A percentile compares a stretch with the other conserved stretches of the same genome.
phyloP scores from a whole-genome alignment of 768 basidiomycete species.

The Tulasnella sp. region DNA sequence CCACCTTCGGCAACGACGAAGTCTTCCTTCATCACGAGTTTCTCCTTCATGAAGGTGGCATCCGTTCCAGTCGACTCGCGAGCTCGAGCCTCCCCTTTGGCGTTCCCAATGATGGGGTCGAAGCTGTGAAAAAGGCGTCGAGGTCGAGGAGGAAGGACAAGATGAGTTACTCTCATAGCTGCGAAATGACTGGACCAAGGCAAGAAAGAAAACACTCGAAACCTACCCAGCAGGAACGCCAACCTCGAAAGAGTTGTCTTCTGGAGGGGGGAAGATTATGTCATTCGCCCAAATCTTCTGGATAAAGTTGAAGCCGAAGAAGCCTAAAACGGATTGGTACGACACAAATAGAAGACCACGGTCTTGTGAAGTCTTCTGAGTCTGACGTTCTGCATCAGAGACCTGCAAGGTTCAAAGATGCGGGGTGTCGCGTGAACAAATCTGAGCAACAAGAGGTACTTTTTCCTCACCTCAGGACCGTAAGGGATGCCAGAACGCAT shows the following conservation, averaged over 20 bases:
- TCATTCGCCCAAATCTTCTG: neutral
- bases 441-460: neutral
- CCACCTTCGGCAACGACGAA: conserved; percentile 25
- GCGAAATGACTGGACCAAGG: neutral
- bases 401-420: neutral
- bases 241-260: neutral
- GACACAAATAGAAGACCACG: conserved; percentile 22
- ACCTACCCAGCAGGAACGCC: neutral
- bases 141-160: neutral
- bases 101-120: conserved; percentile 23
- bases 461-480: neutral
- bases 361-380: neutral
- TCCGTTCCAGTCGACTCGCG: neutral
- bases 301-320: conserved; percentile 4
- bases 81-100: neutral
- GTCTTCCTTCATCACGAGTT: conserved; percentile 4
- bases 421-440: no score
- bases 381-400: neutral
- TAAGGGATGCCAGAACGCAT: no score
- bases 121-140: neutral
- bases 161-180: neutral
- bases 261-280: neutral
- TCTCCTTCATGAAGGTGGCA: neutral
- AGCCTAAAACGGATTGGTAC: conserved; percentile 9
- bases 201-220: no score